Percentiles rank a stretch among this genome's conserved stretches.
Conservation (phyloP, 2,329 filamentous ascomycete genomes). For the Alternaria triticina region DNA sequence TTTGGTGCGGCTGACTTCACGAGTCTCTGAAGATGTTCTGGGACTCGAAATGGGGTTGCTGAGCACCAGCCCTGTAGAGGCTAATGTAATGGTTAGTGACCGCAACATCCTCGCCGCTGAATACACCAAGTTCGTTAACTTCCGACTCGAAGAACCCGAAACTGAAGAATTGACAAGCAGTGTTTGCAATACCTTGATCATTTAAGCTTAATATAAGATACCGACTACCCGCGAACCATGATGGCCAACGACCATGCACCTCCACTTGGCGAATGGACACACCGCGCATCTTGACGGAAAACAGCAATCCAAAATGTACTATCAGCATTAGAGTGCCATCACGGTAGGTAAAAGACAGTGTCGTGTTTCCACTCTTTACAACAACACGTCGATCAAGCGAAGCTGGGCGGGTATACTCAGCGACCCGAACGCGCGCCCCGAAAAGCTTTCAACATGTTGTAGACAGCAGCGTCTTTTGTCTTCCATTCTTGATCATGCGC, state of each 20-base stretch:
- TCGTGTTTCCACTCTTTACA: too few relatives aligned
- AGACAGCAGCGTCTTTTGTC: neutral
- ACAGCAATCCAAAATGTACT: neutral
- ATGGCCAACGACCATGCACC: neutral
- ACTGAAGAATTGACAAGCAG: neutral
- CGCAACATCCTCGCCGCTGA: neutral
- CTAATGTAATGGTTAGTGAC: neutral
- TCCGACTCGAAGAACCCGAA: neutral
- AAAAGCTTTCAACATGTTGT: conserved; percentile 1
- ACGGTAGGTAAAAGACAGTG: neutral
- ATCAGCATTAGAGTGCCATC: neutral
- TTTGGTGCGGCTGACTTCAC: neutral
- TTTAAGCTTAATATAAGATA: neutral
- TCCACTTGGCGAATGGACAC: neutral
- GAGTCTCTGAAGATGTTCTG: neutral
- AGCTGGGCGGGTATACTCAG: neutral
- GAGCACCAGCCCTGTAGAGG: neutral
- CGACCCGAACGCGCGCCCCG: neutral
- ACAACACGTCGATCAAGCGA: neutral
- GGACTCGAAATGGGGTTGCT: neutral
- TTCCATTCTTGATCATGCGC: neutral
- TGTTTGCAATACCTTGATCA: neutral
- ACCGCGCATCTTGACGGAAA: neutral
- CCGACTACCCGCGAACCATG: neutral
- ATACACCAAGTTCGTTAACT: neutral